Conservation (phyloP, 2,329 filamentous ascomycete species). For the Curvularia lunata region DNA sequence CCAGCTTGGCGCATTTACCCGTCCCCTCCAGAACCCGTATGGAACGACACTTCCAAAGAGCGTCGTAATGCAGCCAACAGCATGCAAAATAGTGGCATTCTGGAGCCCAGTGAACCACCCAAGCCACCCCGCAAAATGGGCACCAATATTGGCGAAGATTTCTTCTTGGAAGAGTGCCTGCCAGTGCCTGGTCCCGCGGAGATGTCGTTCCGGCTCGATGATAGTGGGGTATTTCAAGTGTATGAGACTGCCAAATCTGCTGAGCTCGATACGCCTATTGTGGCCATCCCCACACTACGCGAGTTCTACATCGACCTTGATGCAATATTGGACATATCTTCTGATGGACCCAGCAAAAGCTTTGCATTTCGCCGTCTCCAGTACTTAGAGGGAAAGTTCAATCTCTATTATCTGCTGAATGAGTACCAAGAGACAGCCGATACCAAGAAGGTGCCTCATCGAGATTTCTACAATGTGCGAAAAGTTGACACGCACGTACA, state of each 20-base stretch:
- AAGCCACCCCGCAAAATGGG: conserved; percentile 78
- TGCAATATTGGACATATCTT: conserved; percentile 83
- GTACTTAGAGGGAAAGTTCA: conserved; percentile 96
- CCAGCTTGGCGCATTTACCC: conserved; percentile 88
- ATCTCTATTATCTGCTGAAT: conserved; percentile 89
- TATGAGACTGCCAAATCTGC: conserved; percentile 72
- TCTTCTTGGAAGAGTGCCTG: conserved; percentile 77
- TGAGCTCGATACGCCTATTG: conserved; percentile 70
- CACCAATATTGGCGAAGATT: conserved; percentile 90
- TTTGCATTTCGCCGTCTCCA: conserved; percentile 94
- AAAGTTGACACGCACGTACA: conserved; percentile 99
- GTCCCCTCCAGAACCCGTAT: conserved; percentile 87
- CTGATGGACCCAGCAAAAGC: conserved; percentile 94
- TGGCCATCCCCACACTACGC: conserved; percentile 86
- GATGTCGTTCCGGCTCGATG: conserved; percentile 79
- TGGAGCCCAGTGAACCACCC: conserved; percentile 41
- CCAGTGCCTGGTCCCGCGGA: conserved; percentile 74
- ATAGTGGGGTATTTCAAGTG: conserved; percentile 89
- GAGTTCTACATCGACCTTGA: conserved; percentile 98
- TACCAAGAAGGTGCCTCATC: conserved; percentile 95
- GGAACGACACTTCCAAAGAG: conserved; percentile 67
- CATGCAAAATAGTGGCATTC: conserved; percentile 47
- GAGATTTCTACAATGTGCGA: conserved; percentile 98
- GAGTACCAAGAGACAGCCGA: conserved; percentile 98
- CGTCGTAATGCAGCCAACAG: conserved; percentile 47